A percentile compares a stretch with the other conserved stretches of the same genome.
Conservation (phyloP, 495 filamentous ascomycete species). For the Rostrohypoxylon terebratum region DNA sequence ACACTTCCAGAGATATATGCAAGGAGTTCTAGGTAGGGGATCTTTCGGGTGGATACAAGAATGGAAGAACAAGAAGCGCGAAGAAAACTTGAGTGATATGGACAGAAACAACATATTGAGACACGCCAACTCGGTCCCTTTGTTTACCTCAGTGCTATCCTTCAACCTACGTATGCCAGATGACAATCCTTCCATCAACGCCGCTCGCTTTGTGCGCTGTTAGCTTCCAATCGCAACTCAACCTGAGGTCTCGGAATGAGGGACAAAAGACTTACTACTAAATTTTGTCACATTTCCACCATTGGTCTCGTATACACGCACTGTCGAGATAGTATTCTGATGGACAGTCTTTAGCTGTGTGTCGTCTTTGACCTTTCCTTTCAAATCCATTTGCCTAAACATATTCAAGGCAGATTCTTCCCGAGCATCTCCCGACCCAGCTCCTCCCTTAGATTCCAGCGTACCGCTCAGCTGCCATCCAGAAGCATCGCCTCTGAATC, state of each 20-base stretch:
- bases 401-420: constrained; percentile 91
- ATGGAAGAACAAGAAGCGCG: constrained; percentile 3
- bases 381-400: constrained; percentile 98
- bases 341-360: constrained; percentile 95
- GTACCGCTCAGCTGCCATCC: constrained; percentile 91
- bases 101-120: constrained; percentile 23
- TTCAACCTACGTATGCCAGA: constrained; percentile 67
- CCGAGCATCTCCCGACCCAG: constrained; percentile 57
- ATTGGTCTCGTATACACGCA: constrained; percentile 77
- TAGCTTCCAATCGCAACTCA: constrained; percentile 50
- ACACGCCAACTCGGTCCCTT: constrained; percentile 20
- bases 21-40: background rate
- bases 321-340: constrained; percentile 92
- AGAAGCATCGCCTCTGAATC: constrained; percentile 80
- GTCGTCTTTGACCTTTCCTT: constrained; percentile 88
- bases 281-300: constrained; percentile 78
- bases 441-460: constrained; percentile 82
- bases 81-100: constrained; percentile 9
- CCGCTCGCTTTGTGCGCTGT: constrained; percentile 76
- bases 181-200: constrained; percentile 93
- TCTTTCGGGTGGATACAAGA: constrained; percentile 27
- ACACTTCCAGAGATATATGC: constrained; percentile 23
- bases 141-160: constrained; percentile 30
- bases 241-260: constrained; percentile 9
- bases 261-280: constrained; percentile 75